These are phyloP conservation scores for Trichoderma arundinaceum DNA, from an alignment of 2,329 filamentous ascomycete genomes.

Conservation along the genomic window DNA sequence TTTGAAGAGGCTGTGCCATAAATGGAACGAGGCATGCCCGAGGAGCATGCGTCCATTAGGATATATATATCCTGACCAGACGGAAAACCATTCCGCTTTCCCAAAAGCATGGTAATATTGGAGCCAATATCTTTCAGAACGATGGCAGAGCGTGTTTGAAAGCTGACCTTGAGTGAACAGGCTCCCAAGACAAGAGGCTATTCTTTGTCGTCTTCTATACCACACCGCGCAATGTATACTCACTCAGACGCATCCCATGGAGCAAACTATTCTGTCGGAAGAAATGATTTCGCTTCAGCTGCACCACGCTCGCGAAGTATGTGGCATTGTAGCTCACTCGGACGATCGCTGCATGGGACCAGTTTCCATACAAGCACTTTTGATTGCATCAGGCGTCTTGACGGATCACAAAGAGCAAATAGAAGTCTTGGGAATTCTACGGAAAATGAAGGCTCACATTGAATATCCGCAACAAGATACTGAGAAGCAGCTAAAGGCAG, in stretches of 20 bases:
- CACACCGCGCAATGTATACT: constrained; percentile 85
- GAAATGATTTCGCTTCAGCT: constrained; percentile 74
- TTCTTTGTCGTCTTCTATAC: constrained; percentile 85
- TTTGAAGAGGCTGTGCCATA: constrained; percentile 80
- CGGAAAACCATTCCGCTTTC: constrained; percentile 73
- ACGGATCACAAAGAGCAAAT: constrained; percentile 73
- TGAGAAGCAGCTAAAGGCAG: constrained; percentile 72
- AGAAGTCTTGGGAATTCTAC: constrained; percentile 86
- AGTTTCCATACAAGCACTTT: constrained; percentile 78
- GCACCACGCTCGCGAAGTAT: constrained; percentile 81
- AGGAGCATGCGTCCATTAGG: constrained; percentile 87
- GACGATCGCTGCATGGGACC: constrained; percentile 80
- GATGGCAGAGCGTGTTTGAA: not conserved
- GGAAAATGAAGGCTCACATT: constrained; percentile 72
- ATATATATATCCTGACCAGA: constrained; percentile 72
- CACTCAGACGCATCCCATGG: constrained; percentile 76
- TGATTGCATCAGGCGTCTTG: constrained; percentile 77
- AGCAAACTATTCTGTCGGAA: constrained; percentile 60
- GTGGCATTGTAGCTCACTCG: constrained; percentile 85
- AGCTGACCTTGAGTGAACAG: constrained; percentile 46
- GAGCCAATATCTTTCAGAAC: not conserved
- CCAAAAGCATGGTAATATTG: constrained; percentile 78
- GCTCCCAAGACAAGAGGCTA: constrained; percentile 81
- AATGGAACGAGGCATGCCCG: constrained; percentile 80
- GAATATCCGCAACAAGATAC: constrained; percentile 79